Evolutionary conservation across 2,329 filamentous ascomycete genomes (phyloP), one percentile per base, ranked within the genome.

Genomic region (Cladophialophora yegresii): DNA sequence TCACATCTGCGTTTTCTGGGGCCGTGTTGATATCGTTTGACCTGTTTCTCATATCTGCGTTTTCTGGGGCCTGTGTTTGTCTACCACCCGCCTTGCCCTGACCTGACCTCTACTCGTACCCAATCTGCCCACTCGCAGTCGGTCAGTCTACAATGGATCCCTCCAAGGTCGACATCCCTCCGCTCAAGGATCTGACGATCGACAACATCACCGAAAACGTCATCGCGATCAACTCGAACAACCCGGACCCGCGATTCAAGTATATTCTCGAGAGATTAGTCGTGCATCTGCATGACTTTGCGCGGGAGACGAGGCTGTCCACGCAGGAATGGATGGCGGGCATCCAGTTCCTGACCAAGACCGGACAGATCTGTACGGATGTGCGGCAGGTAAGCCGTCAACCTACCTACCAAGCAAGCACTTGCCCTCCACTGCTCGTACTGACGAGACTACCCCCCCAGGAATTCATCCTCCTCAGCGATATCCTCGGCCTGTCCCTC

Each of bases 401-500:
- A n/a, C n/a, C n/a, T 10, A 40, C 10, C 33, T 6, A 28, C 26
- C 6, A 28, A 28, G 26, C 26, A 28, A 28, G 26, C 26, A 3
- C 26, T 28, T 6, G 6, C 26, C 26, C 6, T 28, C 26, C 22
- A 20, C 20, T 32, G 22, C 6, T 33, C 8, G 26, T 43, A 16
- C 36, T 43, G 36, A 43, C 13, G 5, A n/a, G 12, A 40, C 13
- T 40, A 43, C 16, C 3, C n/a, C n/a, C 16, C 36, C 69, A 87
- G 83, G 89, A 92, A 82, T 92, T 90, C 80, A 93, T 93, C 76
- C 85, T 93, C 45, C 86, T 93, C 67, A 91, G 88, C 69, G 91
- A 95, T 77, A 83, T 91, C 49, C 83, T 93, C 23, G 91, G 90
- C 45, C 85, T 95, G 40, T 92, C 89, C 23, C 84, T 93, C 64